Evolutionary conservation across 78 protist species (phyloP).

Genomic region (Dictyostelium citrinum): DNA sequence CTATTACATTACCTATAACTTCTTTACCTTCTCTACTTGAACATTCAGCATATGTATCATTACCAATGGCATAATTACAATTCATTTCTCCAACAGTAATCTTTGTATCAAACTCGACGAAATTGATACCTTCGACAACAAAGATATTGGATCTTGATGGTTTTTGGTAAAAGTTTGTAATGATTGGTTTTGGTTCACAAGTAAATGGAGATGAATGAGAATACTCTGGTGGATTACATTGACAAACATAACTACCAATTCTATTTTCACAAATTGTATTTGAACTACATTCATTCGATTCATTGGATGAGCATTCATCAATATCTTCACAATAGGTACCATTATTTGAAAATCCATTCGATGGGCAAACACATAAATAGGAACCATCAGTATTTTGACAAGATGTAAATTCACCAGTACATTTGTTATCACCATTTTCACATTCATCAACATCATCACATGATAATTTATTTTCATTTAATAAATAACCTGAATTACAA

Average conservation of each 20-base stretch:
- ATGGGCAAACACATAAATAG: not conserved
- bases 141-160: not conserved
- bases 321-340: not conserved
- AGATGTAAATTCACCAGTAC: not conserved
- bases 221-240: not conserved
- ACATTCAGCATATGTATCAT: not conserved
- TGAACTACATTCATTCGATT: not conserved
- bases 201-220: not conserved
- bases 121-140: not conserved
- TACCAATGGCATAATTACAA: not conserved
- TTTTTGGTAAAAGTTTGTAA: not conserved
- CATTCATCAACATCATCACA: constrained; percentile 10
- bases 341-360: not conserved
- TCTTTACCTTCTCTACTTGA: not conserved
- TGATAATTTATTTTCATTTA: not conserved
- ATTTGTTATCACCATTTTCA: not conserved
- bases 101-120: not conserved
- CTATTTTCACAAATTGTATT: not conserved
- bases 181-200: constrained; percentile 18
- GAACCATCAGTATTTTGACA: not conserved
- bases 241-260: not conserved
- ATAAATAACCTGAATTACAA: not conserved
- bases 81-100: not conserved
- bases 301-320: not conserved
- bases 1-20: not conserved